These are phyloP conservation scores for Suillus bovinus DNA, from an alignment of 768 basidiomycete genomes.

Conservation along the genomic window DNA sequence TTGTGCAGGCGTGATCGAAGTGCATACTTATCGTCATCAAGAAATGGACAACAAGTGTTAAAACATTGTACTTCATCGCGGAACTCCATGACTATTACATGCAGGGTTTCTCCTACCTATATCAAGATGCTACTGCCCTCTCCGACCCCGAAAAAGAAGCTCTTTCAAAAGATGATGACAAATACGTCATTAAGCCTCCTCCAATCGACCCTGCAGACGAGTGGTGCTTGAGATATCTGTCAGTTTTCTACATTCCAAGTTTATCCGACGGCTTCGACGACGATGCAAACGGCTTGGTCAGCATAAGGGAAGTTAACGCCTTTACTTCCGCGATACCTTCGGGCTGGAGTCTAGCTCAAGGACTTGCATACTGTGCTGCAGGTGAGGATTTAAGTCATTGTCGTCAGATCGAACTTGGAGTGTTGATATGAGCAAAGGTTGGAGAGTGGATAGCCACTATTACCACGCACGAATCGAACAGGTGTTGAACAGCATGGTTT, in stretches of 20 bases:
- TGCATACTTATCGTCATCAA: slow-evolving; percentile 25
- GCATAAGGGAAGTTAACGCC: slow-evolving; percentile 33
- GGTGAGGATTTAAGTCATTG: slow-evolving; percentile 20
- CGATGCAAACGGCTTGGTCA: slow-evolving; percentile 41
- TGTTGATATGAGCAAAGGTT: slow-evolving; percentile 8
- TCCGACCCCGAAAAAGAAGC: not conserved
- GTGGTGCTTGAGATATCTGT: not conserved
- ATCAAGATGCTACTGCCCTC: not conserved
- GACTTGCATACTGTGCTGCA: slow-evolving; percentile 36
- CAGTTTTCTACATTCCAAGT: slow-evolving; percentile 22
- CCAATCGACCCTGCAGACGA: not conserved
- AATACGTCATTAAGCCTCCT: too few relatives aligned
- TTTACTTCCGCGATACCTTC: slow-evolving; percentile 31
- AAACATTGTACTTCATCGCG: slow-evolving; percentile 50
- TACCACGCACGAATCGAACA: slow-evolving; percentile 15
- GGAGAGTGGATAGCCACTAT: slow-evolving; percentile 11
- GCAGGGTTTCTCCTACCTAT: slow-evolving; percentile 12
- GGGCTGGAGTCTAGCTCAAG: slow-evolving; percentile 33
- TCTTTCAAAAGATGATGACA: too few relatives aligned
- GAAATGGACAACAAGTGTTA: slow-evolving; percentile 53
- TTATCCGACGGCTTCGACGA: slow-evolving; percentile 43
- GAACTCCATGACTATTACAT: slow-evolving; percentile 39
- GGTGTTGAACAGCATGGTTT: slow-evolving; percentile 24
- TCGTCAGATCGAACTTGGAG: slow-evolving; percentile 24
- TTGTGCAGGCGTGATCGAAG: not conserved